A percentile compares a stretch with the other conserved stretches of the same genome.
These are phyloP conservation scores for Magnusiomyces sp. DNA, from an alignment of 1,139 yeast species.

Conservation along the genomic window DNA sequence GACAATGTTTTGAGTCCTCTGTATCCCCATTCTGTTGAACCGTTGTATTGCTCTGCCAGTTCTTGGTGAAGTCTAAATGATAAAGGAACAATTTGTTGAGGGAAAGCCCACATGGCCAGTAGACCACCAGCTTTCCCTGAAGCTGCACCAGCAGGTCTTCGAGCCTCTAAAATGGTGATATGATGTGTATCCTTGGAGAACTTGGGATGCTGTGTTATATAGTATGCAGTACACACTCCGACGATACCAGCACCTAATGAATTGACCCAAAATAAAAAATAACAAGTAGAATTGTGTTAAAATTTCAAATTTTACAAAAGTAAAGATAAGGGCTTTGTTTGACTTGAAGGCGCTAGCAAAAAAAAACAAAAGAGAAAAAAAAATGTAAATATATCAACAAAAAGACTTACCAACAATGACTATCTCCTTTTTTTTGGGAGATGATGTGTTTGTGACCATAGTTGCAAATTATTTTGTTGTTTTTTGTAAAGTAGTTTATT, in stretches of 20 bases:
- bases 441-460: too few species aligned
- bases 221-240: conserved; percentile 93
- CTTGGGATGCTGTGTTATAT: conserved; percentile 70
- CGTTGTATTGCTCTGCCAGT: conserved; percentile 67
- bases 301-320: not conserved
- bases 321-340: not conserved
- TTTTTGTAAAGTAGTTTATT: too few species aligned
- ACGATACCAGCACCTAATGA: conserved; percentile 80
- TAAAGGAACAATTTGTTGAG: conserved; percentile 85
- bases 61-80: conserved; percentile 82
- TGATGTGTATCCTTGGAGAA: conserved; percentile 66
- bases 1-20: conserved; percentile 81
- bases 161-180: conserved; percentile 82
- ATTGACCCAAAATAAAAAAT: conserved; percentile 2
- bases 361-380: not conserved
- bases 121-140: conserved; percentile 97
- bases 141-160: conserved; percentile 95
- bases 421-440: conserved; percentile 26
- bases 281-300: not conserved
- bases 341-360: not conserved
- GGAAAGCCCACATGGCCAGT: conserved; percentile 93
- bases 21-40: conserved; percentile 86
- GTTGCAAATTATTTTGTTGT: too few species aligned
- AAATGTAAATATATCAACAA: not conserved
- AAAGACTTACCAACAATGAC: conserved; percentile 31